Evolutionary conservation across 306 rosid genomes (phyloP), one percentile per base, ranked within the genome.

Genomic region (Acmispon strigosus): DNA sequence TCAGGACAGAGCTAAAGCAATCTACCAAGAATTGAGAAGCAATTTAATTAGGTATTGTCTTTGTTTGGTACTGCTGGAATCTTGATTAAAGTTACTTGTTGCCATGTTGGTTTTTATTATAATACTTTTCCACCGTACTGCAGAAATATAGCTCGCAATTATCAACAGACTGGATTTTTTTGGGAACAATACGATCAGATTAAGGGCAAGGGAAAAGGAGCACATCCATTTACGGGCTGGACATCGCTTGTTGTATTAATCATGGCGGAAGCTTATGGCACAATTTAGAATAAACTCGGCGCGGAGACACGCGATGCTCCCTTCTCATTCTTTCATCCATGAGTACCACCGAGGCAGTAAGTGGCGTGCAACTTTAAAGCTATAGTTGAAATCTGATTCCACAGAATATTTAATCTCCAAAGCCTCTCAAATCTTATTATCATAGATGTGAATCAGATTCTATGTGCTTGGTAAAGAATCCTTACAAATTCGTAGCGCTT

Each of bases 181-280:
- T 91, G 97, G 97, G 99, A 94, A 78, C 99, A 94, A 53, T 94
- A 84, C 45, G 97, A 94, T 47, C 97, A 91, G 76, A 56, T 22
- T 56, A 86, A 84, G 11, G 99, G 99, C 4, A 86, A 87, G 60
- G 99, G 99, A 65, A 87, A 94, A 73, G 99, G 99, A 9, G 51
- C 94, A 4, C 97, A 87, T 12, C 88, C 82, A 7, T 94, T 94
- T 70, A 89, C 96, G 1, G 99, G 99, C 16, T 94, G 99, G 99
- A 91, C 97, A 20, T 86, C 99, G 37, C 92, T 94, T 11, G 87
- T 91, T 54, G 74, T 90, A 43, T 66, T 94, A 47, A 86, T 89
- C 66, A 94, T 91, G 97, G 97, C 92, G 4, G 96, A 91, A 79
- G 81, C 79, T 20, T 89, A 91, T 78, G 73, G 81, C 4, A 77